Conservation (phyloP, 2,329 filamentous ascomycete genomes). For the Chrysoporthe austroafricana region DNA sequence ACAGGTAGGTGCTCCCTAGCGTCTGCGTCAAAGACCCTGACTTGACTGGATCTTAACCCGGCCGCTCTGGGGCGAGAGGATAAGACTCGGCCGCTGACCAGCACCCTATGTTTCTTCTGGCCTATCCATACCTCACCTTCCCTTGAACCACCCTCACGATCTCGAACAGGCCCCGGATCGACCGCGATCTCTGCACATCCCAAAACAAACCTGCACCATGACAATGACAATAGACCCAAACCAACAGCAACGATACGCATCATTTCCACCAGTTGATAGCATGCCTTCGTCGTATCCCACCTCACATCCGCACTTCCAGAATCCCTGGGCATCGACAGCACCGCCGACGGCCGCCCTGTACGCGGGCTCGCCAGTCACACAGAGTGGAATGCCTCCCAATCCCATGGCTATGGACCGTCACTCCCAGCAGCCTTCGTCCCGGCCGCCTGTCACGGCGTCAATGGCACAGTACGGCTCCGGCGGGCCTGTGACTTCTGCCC, state of each 20-base stretch:
- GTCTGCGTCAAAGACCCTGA: slow-evolving; percentile 5
- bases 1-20: slow-evolving; percentile 31
- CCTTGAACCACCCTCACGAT: not conserved
- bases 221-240: slow-evolving; percentile 94
- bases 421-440: slow-evolving; percentile 42
- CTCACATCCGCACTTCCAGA: slow-evolving; percentile 78
- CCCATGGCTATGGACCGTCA: slow-evolving; percentile 61
- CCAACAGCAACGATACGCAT: slow-evolving; percentile 75
- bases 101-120: slow-evolving; percentile 24
- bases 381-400: slow-evolving; percentile 60
- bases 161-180: slow-evolving; percentile 20
- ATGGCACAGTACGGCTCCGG: slow-evolving; percentile 71
- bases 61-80: slow-evolving; percentile 1
- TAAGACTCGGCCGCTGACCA: slow-evolving; percentile 3
- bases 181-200: slow-evolving; percentile 28
- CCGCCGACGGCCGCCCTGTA: slow-evolving; percentile 65
- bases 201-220: slow-evolving; percentile 60
- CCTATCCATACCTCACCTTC: slow-evolving; percentile 14
- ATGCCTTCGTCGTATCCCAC: slow-evolving; percentile 67
- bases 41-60: slow-evolving; percentile 4
- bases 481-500: slow-evolving; percentile 72
- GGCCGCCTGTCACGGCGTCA: slow-evolving; percentile 63
- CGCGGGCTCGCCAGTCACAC: slow-evolving; percentile 49
- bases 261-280: slow-evolving; percentile 75
- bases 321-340: slow-evolving; percentile 73